Percentiles rank a stretch among this genome's conserved stretches.
phyloP scores from a whole-genome alignment of 257 asterid species.

The Solanum dulcamara region DNA sequence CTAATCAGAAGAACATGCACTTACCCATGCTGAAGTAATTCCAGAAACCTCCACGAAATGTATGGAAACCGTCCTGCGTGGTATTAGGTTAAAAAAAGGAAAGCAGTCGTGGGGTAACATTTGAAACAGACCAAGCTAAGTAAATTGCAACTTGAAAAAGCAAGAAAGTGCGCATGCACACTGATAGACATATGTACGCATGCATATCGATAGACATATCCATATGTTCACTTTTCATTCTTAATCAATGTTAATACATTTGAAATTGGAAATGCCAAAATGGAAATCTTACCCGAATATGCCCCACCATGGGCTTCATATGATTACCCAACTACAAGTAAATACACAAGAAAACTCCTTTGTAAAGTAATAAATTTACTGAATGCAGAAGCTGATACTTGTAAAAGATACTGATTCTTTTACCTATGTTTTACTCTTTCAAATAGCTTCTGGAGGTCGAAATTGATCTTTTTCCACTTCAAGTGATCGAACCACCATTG shows the following conservation, averaged over 20 bases:
- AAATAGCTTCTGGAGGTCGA: too few species aligned
- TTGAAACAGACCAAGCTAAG: background rate
- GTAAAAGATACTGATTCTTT: background rate
- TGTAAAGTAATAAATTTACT: background rate
- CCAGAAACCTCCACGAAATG: slow-evolving; percentile 52
- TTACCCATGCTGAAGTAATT: slow-evolving; percentile 53
- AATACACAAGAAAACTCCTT: background rate
- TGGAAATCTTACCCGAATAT: background rate
- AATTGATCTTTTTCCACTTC: too few species aligned
- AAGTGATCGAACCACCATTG: too few species aligned
- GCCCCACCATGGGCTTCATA: background rate
- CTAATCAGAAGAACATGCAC: slow-evolving; percentile 1
- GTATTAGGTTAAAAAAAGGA: background rate
- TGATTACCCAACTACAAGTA: background rate
- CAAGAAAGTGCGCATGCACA: background rate
- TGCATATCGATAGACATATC: background rate
- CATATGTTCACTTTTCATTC: background rate
- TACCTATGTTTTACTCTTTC: background rate
- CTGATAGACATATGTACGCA: background rate
- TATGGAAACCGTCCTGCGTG: slow-evolving; percentile 30
- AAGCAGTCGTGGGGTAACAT: background rate
- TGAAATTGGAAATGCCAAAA: background rate
- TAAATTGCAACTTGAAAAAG: background rate
- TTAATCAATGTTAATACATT: background rate
- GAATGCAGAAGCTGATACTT: background rate